These are phyloP conservation scores for Lentinula sp. DNA, from an alignment of 768 basidiomycete genomes.

Conservation along the genomic window DNA sequence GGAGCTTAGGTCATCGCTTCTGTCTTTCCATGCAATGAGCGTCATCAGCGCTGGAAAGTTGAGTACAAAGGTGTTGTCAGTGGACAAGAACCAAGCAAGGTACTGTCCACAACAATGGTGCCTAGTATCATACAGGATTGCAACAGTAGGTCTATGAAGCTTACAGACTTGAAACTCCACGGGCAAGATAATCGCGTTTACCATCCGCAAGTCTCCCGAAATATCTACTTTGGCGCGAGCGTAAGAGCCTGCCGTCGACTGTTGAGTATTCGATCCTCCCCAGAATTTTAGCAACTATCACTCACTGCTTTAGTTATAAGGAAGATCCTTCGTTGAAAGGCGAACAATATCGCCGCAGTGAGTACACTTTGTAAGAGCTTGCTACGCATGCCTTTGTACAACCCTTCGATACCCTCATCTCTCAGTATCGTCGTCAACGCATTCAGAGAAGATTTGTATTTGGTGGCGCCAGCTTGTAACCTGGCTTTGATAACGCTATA, in stretches of 20 bases:
- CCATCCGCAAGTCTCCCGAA: background rate
- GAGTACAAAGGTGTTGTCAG: too few relatives aligned
- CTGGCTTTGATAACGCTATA: conserved; percentile 58
- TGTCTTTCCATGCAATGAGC: too few relatives aligned
- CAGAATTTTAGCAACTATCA: background rate
- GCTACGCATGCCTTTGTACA: conserved; percentile 76
- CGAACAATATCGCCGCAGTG: conserved; percentile 92
- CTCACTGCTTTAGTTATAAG: conserved; percentile 56
- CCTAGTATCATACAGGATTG: too few relatives aligned
- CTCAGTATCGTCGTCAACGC: conserved; percentile 58
- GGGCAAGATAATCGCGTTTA: too few relatives aligned
- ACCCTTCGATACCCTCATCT: conserved; percentile 58
- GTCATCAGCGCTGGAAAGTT: too few relatives aligned
- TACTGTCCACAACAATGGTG: too few relatives aligned
- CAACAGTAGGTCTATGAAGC: too few relatives aligned
- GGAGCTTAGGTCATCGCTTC: too few relatives aligned
- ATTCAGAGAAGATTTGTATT: conserved; percentile 59
- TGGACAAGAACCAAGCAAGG: too few relatives aligned
- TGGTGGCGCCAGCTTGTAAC: conserved; percentile 57
- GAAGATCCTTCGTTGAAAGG: conserved; percentile 78
- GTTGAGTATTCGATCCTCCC: background rate
- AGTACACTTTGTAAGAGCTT: conserved; percentile 91
- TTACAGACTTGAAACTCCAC: too few relatives aligned
- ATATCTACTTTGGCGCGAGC: background rate
- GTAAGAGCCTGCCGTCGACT: background rate